Conservation (phyloP, 2,329 filamentous ascomycete species). For the Paraphoma sp. region DNA sequence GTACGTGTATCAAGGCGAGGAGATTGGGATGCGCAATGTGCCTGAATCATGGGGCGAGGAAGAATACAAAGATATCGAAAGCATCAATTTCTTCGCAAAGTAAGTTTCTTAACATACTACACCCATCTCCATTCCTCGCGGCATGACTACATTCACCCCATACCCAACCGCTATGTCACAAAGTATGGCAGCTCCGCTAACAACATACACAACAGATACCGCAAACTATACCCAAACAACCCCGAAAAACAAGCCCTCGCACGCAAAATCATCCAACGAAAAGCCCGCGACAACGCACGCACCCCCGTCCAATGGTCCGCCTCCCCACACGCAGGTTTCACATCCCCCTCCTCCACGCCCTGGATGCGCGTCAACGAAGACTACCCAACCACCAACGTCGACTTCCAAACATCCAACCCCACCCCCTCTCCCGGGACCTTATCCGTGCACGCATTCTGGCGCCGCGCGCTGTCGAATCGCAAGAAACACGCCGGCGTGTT, state of each 20-base stretch:
- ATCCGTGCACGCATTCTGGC: slow-evolving; percentile 68
- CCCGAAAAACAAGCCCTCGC: slow-evolving; percentile 34
- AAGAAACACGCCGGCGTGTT: slow-evolving; percentile 67
- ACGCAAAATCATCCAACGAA: slow-evolving; percentile 57
- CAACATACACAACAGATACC: slow-evolving; percentile 24
- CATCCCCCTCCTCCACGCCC: slow-evolving; percentile 55
- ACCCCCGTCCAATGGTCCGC: slow-evolving; percentile 72
- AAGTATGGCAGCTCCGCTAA: not conserved
- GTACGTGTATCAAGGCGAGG: slow-evolving; percentile 60
- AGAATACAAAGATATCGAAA: slow-evolving; percentile 62
- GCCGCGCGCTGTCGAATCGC: slow-evolving; percentile 59
- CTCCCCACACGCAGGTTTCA: slow-evolving; percentile 67
- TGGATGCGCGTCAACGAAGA: slow-evolving; percentile 69
- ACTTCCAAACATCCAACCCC: slow-evolving; percentile 53
- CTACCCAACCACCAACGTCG: slow-evolving; percentile 63
- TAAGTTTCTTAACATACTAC: slow-evolving; percentile 11
- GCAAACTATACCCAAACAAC: slow-evolving; percentile 36
- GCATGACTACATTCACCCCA: no score
- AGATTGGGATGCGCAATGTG: slow-evolving; percentile 60
- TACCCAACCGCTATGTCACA: no score
- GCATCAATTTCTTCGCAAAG: slow-evolving; percentile 61
- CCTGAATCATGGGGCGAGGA: slow-evolving; percentile 50
- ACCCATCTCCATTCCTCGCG: no score
- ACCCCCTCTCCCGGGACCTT: slow-evolving; percentile 38
- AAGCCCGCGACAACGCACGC: slow-evolving; percentile 71